Conservation (phyloP, 75 land plant species). For the Gnetum montanum region DNA sequence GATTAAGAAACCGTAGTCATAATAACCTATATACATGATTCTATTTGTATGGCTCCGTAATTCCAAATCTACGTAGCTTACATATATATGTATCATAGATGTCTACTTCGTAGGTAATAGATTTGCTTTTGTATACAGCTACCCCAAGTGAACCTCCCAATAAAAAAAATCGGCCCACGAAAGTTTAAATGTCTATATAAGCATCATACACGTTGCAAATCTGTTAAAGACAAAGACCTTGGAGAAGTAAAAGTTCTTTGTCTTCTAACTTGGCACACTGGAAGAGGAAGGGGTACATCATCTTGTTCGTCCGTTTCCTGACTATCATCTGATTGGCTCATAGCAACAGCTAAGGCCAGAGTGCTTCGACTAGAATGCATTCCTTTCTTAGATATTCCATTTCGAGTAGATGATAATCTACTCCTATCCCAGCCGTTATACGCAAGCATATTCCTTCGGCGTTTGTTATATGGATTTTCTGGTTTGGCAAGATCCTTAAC, state of each 20-base stretch:
- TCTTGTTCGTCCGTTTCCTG: constrained; percentile 9
- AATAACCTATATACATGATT: too few species aligned
- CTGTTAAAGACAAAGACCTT: constrained; percentile 28
- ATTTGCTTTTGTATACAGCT: too few species aligned
- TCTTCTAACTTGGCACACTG: constrained; percentile 2
- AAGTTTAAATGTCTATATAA: background rate
- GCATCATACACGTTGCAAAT: constrained; percentile 20
- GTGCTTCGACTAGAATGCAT: constrained; percentile 13
- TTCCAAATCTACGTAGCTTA: too few species aligned
- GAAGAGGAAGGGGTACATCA: background rate
- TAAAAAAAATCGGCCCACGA: constrained; percentile 4
- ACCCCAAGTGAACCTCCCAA: constrained; percentile 3
- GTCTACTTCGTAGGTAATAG: too few species aligned
- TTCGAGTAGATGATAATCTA: constrained; percentile 20
- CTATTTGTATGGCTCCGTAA: too few species aligned
- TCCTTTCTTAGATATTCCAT: constrained; percentile 29
- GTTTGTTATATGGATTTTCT: constrained; percentile 51
- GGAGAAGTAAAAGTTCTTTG: constrained; percentile 17
- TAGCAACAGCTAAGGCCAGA: constrained; percentile 30
- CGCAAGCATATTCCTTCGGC: constrained; percentile 20
- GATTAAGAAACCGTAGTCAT: too few species aligned
- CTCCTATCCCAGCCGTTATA: constrained; percentile 1
- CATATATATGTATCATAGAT: too few species aligned
- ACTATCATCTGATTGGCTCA: constrained; percentile 15
- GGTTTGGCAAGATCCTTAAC: constrained; percentile 43